Evolutionary conservation across 2,329 filamentous ascomycete species (phyloP), one percentile per base, ranked within the genome.

Genomic region (Cytospora piceae): DNA sequence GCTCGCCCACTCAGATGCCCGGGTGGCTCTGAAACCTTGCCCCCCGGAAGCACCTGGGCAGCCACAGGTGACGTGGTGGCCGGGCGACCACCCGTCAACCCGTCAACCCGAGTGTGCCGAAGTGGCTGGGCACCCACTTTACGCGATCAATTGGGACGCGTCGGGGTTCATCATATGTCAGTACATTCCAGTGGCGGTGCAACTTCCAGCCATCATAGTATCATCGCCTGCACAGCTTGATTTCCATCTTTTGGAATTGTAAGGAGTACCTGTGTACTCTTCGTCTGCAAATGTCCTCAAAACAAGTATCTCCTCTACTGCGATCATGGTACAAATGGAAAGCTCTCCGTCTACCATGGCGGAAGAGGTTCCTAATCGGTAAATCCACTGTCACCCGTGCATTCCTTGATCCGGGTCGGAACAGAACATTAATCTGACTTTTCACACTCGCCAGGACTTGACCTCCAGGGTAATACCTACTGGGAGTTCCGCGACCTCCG

Each of bases 391-490:
- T 57, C 20, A 12, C 31, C 61, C 51, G 11, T 11, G n/a, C 42
- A 22, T 49, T 12, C 7, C n/a, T 7, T n/a, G 6, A 2, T 14
- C n/a, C n/a, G 8, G n/a, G 20, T 24, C 20, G 20, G n/a, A 14
- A 24, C n/a, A 24, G n/a, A 24, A 12, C 22, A 49, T 20, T 14
- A 49, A 24, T 27, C 3, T 24, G 46, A 49, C 11, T n/a, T 20
- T 12, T 34, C 32, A 31, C 46, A 14, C 46, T 49, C 9, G 8
- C n/a, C 69, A 90, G 87, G 88, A 69, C 80, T 84, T 71, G 88
- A 90, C 73, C 85, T 90, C 65, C 73, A 85, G 29, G 87, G 87
- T 63, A 90, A 90, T 77, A 89, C 87, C 4, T 90, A 85, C 79
- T 90, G 88, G 87, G 86, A 89, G 72, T 89, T 90, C 77, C 82